phyloP scores from a whole-genome alignment of 495 filamentous ascomycete species.

The Corynascus novoguineensis region DNA sequence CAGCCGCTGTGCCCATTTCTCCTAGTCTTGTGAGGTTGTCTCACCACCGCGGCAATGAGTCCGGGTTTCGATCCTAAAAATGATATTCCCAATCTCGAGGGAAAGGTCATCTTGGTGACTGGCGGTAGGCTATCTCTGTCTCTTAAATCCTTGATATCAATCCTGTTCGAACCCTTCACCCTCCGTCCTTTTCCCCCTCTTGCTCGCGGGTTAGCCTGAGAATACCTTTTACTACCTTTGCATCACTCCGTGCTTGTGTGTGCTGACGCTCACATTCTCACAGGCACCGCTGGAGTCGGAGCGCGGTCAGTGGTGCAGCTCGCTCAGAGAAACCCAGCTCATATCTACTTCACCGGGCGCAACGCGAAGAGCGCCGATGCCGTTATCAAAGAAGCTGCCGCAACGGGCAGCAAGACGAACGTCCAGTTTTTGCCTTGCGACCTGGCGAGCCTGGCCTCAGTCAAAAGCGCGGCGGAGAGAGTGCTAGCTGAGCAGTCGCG shows the following conservation, averaged over 20 bases:
- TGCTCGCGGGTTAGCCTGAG: too few species aligned
- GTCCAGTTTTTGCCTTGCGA: too few species aligned
- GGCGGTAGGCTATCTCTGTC: background rate
- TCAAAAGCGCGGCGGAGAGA: constrained; percentile 12
- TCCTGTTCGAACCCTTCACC: too few species aligned
- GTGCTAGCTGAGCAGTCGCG: constrained; percentile 7
- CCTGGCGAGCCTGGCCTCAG: constrained; percentile 10
- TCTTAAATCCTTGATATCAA: background rate
- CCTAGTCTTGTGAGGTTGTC: too few species aligned
- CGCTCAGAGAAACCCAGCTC: constrained; percentile 1
- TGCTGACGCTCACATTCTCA: too few species aligned
- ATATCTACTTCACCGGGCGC: constrained; percentile 12
- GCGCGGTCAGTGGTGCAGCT: constrained; percentile 2
- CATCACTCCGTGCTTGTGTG: too few species aligned
- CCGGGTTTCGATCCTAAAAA: constrained; percentile 4
- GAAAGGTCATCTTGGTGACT: constrained; percentile 10
- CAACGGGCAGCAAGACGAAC: too few species aligned
- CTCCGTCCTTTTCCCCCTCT: too few species aligned
- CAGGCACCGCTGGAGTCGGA: constrained; percentile 10
- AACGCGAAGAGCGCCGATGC: constrained; percentile 8
- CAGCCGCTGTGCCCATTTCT: too few species aligned
- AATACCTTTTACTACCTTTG: too few species aligned
- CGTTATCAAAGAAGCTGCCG: too few species aligned
- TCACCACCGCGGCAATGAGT: too few species aligned
- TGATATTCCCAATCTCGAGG: constrained; percentile 3